A percentile compares a stretch with the other conserved stretches of the same genome.
Evolutionary conservation across 345 rosid genomes (phyloP).

Genomic region (Litchi chinensis): DNA sequence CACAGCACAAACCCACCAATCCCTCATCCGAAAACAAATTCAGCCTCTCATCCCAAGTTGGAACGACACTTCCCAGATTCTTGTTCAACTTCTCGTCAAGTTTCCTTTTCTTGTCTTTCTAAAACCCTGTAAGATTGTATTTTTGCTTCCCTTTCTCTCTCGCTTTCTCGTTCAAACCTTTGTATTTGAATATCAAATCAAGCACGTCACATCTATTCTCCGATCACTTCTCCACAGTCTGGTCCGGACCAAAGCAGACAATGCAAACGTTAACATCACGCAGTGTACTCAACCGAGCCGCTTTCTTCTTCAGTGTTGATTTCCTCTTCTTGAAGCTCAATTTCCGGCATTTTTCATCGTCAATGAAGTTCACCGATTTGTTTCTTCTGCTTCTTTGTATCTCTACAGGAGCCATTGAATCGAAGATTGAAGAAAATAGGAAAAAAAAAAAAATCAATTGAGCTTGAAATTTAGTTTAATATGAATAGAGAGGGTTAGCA

Average conservation of each 20-base stretch:
- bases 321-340: not conserved
- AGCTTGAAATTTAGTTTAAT: too few relatives aligned
- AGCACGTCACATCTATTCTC: not conserved
- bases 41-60: too few relatives aligned
- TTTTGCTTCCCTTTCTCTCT: too few relatives aligned
- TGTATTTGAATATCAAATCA: not conserved
- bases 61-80: too few relatives aligned
- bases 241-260: not conserved
- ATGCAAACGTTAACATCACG: constrained; percentile 15
- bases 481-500: too few relatives aligned
- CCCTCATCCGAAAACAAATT: not conserved
- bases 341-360: not conserved
- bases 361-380: not conserved
- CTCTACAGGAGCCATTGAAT: not conserved
- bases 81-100: too few relatives aligned
- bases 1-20: not conserved
- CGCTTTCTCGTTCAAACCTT: too few relatives aligned
- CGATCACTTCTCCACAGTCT: constrained; percentile 9
- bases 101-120: too few relatives aligned
- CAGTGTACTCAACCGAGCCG: not conserved
- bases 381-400: not conserved
- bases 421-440: too few relatives aligned
- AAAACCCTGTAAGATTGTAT: too few relatives aligned
- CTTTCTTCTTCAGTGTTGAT: constrained; percentile 16
- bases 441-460: too few relatives aligned